Evolutionary conservation across 139 green algal genomes (phyloP), one percentile per base, ranked within the genome.

Genomic region (Chlamydomonas applanata): DNA sequence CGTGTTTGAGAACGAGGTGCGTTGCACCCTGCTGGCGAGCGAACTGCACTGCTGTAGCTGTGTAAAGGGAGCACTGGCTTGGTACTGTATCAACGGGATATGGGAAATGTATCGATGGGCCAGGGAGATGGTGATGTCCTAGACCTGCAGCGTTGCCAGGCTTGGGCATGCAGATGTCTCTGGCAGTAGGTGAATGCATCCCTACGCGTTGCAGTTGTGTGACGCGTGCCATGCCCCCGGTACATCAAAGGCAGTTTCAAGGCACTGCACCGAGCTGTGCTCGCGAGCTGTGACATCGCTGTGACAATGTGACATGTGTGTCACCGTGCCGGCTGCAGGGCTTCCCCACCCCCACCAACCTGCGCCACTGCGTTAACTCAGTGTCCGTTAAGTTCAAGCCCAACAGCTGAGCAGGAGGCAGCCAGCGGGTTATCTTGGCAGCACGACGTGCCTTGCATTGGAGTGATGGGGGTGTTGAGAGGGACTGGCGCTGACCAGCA

Each of bases 281-380:
- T 20, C 61, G 13, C 14, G 16, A 24, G 46, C 14, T 16, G 46
- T 56, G 16, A 24, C 46, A 13, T 56, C 16, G 46, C 46, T 56
- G 13, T 56, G 53, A 20, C 53, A 25, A 61, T 29, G 33, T 35
- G 60, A 20, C 24, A 3, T 3, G 20, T 46, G 35, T n/a, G n/a
- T 20, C 29, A 14, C 24, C n/a, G 5, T 53, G 24, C 29, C 14
- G 45, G 3, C 25, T 53, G 24, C 74, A 98, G 86, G 91, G 93
- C n/a, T 97, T 98, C 76, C 80, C 80, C 24, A 98, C 93, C 0
- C 90, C 94, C 19, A 98, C 90, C 0, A 84, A 98, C 78, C 76
- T 91, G 72, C 72, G 95, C 7, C 95, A 99, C 79, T 99, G 95
- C 75, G 95, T 99, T 32, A 99, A 99, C 83, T 90, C 72, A 32